Base-by-base conservation (phyloP, 306 rosid species). In the Fragaria ananassa region DNA sequence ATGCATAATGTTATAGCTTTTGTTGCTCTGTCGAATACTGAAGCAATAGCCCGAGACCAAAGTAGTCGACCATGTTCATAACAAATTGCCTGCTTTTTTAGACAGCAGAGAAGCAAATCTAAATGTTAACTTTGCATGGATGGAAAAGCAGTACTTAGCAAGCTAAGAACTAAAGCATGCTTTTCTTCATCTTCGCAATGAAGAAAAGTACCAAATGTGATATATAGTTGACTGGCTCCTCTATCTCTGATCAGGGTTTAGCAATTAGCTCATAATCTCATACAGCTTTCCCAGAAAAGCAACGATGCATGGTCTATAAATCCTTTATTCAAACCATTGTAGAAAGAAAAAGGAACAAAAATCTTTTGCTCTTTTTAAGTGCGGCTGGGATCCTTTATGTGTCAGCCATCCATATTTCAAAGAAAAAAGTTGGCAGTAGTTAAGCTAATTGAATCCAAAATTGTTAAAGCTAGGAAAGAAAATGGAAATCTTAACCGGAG, bases 131-230 rank as follows among this genome's bases (percentile, higher is more conserved):
- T 27, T 50, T 71, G 77, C 60, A 73, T 58, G 56, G 54, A 73
- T 73, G 68, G 77, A 73, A 73, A 25, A 54, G 76, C 76, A 54
- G 60, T n/a, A 31, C 35, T 31, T 54, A 34, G 42, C 45, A 7
- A 27, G 41, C 21, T 5, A 61, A 61, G 46, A 63, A 63, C 69
- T 63, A 64, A 64, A 64, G 69, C 69, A 64, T 64, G 23, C 13
- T 64, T 64, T 64, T 7, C 69, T 79, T 81, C 85, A 80, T 78
- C 97, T 89, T 89, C 89, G 64, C 53, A 68, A 74, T 75, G 89
- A 91, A 89, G 97, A 77, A 91, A 89, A 87, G 94, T 76, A 82
- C 81, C 84, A 44, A 82, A 78, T 64, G 69, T 64, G 69, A 63
- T 31, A 29, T 29, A 29, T 63, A 34, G 68, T 81, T 61, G 27